A percentile compares a stretch with the other conserved stretches of the same genome.
These are phyloP conservation scores for Cymbopogon citratus DNA, from an alignment of 176 grass and related monocot species.

Conservation along the genomic window DNA sequence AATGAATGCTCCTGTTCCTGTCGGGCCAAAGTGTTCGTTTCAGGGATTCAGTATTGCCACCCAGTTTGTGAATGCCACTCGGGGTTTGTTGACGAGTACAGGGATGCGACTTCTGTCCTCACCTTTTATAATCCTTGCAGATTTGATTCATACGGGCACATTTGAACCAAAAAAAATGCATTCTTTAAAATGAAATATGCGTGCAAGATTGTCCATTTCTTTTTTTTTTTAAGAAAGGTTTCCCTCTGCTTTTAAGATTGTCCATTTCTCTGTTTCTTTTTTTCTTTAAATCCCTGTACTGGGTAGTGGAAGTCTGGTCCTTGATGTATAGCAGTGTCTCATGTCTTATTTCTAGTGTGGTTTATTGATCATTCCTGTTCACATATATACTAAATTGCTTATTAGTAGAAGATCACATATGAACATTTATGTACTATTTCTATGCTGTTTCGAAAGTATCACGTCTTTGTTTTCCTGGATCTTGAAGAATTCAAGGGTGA, in stretches of 20 bases:
- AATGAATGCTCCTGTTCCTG: not conserved
- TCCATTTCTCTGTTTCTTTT: not conserved
- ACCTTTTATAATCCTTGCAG: not conserved
- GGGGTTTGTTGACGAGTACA: not conserved
- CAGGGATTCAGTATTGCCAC: not conserved
- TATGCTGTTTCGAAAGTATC: not conserved
- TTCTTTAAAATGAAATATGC: not conserved
- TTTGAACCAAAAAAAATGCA: not conserved
- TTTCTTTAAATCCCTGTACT: not conserved
- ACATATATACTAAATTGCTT: not conserved
- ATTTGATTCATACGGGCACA: not conserved
- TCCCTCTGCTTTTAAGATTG: too few relatives aligned
- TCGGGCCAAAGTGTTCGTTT: not conserved
- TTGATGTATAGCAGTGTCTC: not conserved
- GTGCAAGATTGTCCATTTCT: not conserved
- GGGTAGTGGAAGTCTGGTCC: not conserved
- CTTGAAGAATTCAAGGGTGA: not conserved
- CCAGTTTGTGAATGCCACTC: not conserved
- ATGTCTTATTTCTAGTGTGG: not conserved
- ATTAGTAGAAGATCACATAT: not conserved
- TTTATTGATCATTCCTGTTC: not conserved
- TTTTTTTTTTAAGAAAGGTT: not conserved
- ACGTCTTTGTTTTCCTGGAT: not conserved
- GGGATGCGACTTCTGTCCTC: not conserved
- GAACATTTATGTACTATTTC: not conserved